Conservation (phyloP, 352 stramenopile species). For the Pythium sukuiense region DNA sequence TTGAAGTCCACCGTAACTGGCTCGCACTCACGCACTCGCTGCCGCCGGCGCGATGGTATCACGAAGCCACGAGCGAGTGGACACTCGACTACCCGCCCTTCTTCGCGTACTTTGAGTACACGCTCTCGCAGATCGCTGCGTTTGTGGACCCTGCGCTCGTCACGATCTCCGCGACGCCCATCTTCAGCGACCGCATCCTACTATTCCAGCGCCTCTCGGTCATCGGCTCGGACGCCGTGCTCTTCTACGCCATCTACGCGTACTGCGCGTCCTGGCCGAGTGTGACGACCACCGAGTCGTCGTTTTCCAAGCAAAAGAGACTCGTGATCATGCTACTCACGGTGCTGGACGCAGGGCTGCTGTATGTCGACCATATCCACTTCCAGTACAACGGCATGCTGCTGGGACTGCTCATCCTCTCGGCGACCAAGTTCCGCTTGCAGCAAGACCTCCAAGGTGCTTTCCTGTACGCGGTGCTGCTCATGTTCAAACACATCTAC, state of each 20-base stretch:
- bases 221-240: slow-evolving; percentile 86
- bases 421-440: slow-evolving; percentile 77
- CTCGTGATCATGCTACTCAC: slow-evolving; percentile 85
- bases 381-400: slow-evolving; percentile 99
- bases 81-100: slow-evolving; percentile 98
- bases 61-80: slow-evolving; percentile 94
- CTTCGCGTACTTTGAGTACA: slow-evolving; percentile 97
- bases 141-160: slow-evolving; percentile 70
- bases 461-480: slow-evolving; percentile 89
- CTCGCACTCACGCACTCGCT: slow-evolving; percentile 93
- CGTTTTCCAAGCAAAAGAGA: slow-evolving; percentile 59
- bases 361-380: slow-evolving; percentile 98
- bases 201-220: slow-evolving; percentile 94
- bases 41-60: slow-evolving; percentile 93
- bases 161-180: slow-evolving; percentile 49
- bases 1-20: slow-evolving; percentile 99
- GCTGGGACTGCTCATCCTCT: slow-evolving; percentile 93
- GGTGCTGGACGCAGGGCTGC: slow-evolving; percentile 91
- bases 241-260: slow-evolving; percentile 81
- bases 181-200: slow-evolving; percentile 64
- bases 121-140: slow-evolving; percentile 66
- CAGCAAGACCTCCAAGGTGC: slow-evolving; percentile 87
- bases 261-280: slow-evolving; percentile 85
- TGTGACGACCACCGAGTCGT: slow-evolving; percentile 67
- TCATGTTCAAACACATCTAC: slow-evolving; percentile 99